Evolutionary conservation across 176 grass and related monocot species (phyloP).

Genomic region (Oryza officinalis): DNA sequence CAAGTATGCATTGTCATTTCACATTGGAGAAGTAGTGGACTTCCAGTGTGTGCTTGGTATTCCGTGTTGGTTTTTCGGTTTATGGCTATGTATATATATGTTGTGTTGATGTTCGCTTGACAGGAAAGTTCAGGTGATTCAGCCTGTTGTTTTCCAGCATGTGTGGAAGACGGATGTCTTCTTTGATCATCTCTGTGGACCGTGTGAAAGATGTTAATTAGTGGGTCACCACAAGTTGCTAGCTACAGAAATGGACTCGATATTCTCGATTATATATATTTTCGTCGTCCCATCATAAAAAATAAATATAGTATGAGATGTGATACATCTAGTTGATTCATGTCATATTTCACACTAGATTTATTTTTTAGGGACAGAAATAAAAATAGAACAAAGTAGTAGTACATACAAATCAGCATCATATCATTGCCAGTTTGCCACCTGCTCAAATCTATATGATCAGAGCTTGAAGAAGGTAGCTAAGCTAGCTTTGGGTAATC

Average conservation of each 20-base stretch:
- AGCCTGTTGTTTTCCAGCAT: slow-evolving; percentile 9
- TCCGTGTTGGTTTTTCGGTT: not conserved
- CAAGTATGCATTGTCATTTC: not conserved
- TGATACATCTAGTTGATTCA: too few relatives aligned
- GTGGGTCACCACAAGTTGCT: not conserved
- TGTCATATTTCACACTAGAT: too few relatives aligned
- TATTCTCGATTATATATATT: not conserved
- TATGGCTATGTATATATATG: not conserved
- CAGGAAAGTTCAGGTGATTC: slow-evolving; percentile 18
- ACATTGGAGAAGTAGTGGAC: not conserved
- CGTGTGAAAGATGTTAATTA: not conserved
- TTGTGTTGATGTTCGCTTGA: not conserved
- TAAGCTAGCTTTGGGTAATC: not conserved
- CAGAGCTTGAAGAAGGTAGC: not conserved
- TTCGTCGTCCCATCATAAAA: too few relatives aligned
- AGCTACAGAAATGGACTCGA: not conserved
- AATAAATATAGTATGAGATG: too few relatives aligned
- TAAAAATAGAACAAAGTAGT: too few relatives aligned
- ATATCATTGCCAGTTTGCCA: not conserved
- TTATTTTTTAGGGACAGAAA: too few relatives aligned
- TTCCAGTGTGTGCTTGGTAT: not conserved
- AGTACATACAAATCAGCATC: not conserved
- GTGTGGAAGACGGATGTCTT: slow-evolving; percentile 1
- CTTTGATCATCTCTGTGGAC: not conserved
- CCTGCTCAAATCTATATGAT: not conserved